Conservation (phyloP, 164 flowering plant species). For the Kingdonia uniflora region DNA sequence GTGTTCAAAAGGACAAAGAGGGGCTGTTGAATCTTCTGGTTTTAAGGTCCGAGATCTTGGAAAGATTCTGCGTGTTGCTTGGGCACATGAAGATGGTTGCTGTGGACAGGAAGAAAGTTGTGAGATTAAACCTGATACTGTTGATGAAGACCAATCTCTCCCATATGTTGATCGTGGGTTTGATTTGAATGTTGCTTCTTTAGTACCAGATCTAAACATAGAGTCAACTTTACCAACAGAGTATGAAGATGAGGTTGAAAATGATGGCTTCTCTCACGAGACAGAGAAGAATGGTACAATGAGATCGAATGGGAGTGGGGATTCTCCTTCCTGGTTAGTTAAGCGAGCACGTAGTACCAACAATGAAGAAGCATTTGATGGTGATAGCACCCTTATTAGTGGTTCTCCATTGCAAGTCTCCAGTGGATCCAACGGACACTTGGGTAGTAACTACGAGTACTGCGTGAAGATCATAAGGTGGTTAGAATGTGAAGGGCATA, state of each 20-base stretch:
- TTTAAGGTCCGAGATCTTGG: slow-evolving; percentile 88
- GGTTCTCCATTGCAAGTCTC: slow-evolving; percentile 47
- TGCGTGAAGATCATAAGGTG: slow-evolving; percentile 83
- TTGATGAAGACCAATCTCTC: slow-evolving; percentile 23
- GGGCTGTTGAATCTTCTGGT: slow-evolving; percentile 34
- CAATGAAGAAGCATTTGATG: slow-evolving; percentile 52
- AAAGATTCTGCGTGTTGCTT: slow-evolving; percentile 51
- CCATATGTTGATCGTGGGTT: slow-evolving; percentile 47
- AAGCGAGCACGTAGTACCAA: slow-evolving; percentile 28
- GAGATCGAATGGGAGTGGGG: slow-evolving; percentile 59
- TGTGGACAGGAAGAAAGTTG: slow-evolving; percentile 31
- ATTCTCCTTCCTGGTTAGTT: slow-evolving; percentile 41
- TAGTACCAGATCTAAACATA: slow-evolving; percentile 92
- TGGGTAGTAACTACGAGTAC: slow-evolving; percentile 75
- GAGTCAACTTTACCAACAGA: slow-evolving; percentile 63
- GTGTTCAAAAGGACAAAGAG: slow-evolving; percentile 27
- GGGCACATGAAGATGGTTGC: slow-evolving; percentile 58
- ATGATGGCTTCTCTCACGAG: slow-evolving; percentile 47
- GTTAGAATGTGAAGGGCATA: slow-evolving; percentile 78
- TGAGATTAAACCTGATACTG: slow-evolving; percentile 31
- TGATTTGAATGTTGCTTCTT: slow-evolving; percentile 76
- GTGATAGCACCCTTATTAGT: slow-evolving; percentile 78
- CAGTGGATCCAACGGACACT: slow-evolving; percentile 23
- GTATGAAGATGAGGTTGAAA: slow-evolving; percentile 44
- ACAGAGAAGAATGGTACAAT: slow-evolving; percentile 36